Evolutionary conservation across 768 basidiomycete species (phyloP), one percentile per base, ranked within the genome.

Genomic region (Xerocomus potaroensis): DNA sequence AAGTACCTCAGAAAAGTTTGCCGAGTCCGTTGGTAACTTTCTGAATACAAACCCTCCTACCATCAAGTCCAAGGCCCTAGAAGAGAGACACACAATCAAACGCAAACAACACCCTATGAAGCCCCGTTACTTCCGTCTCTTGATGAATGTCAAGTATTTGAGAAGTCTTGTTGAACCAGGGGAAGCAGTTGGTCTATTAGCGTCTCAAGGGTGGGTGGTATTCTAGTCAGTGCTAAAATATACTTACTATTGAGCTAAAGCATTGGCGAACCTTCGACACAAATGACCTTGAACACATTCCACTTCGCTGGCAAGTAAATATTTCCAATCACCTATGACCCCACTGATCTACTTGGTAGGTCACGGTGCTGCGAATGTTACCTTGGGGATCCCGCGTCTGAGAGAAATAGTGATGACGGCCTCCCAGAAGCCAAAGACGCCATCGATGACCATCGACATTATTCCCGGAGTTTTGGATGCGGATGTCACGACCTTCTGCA

Each of bases 401-500:
- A 85, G 95, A 66, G 96, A 99, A 72, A 96, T 99, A 60, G 91
- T 99, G 57, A 97, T 98, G 94, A 97, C 95, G 0, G 96, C 96
- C 6, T 94, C 95, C 5, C 81, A 81, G 57, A 87, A 92, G 55
- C 95, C 94, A 41, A 95, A 92, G 66, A 99, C 96, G 2, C 96
- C 96, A 7, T 97, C 92, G 5, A 99, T 99, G 96, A 83, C 74
- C 26, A 87, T 98, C 73, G 78, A 76, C 36, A 74, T 93, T 33
- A 74, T 77, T 9, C 66, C 72, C 0, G 77, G 73, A 22, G 69
- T 79, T 22, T 55, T 78, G 4, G 66, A 72, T 18, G 68, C 75
- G 16, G 79, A 87, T 39, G 70, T 91, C 49, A 79, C 80, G 43
- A 60, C 70, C 8, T 97, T 98, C 72, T 91, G 93, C 76, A 95